Conservation (phyloP, 352 stramenopile species). For the Peronospora tabacina region DNA sequence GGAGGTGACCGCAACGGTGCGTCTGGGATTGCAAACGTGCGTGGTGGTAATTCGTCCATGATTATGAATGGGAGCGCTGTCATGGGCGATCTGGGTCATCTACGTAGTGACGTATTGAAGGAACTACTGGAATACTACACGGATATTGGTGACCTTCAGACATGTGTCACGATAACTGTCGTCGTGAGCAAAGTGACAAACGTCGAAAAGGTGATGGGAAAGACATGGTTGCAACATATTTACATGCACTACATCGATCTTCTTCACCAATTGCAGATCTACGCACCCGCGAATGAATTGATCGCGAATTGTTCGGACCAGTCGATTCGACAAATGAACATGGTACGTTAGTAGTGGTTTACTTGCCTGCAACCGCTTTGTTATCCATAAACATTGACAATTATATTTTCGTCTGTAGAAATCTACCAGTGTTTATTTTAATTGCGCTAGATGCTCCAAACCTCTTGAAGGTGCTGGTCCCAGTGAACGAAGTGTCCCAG, state of each 20-base stretch:
- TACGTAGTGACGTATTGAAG: slow-evolving; percentile 74
- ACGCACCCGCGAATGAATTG: slow-evolving; percentile 81
- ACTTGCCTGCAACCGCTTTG: not conserved
- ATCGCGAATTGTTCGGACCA: slow-evolving; percentile 74
- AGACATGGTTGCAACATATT: slow-evolving; percentile 83
- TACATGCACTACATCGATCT: slow-evolving; percentile 89
- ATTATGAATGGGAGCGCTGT: slow-evolving; percentile 74
- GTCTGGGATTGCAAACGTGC: slow-evolving; percentile 22
- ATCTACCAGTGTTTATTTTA: slow-evolving; percentile 83
- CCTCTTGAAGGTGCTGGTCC: slow-evolving; percentile 45
- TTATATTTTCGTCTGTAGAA: slow-evolving; percentile 38
- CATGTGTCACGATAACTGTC: slow-evolving; percentile 66
- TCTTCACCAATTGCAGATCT: slow-evolving; percentile 83
- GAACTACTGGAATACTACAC: slow-evolving; percentile 85
- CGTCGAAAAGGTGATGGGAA: slow-evolving; percentile 79
- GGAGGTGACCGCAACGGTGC: slow-evolving; percentile 26
- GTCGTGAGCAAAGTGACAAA: slow-evolving; percentile 64
- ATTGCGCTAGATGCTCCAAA: slow-evolving; percentile 72
- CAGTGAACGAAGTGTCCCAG: slow-evolving; percentile 23
- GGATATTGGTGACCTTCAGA: slow-evolving; percentile 81
- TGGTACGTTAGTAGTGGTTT: slow-evolving; percentile 39
- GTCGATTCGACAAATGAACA: slow-evolving; percentile 88
- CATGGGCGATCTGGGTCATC: slow-evolving; percentile 57
- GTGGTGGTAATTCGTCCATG: slow-evolving; percentile 42
- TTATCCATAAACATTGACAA: not conserved